Evolutionary conservation across 495 filamentous ascomycete genomes (phyloP), one percentile per base, ranked within the genome.

Genomic region (Penicillium riverlandense): DNA sequence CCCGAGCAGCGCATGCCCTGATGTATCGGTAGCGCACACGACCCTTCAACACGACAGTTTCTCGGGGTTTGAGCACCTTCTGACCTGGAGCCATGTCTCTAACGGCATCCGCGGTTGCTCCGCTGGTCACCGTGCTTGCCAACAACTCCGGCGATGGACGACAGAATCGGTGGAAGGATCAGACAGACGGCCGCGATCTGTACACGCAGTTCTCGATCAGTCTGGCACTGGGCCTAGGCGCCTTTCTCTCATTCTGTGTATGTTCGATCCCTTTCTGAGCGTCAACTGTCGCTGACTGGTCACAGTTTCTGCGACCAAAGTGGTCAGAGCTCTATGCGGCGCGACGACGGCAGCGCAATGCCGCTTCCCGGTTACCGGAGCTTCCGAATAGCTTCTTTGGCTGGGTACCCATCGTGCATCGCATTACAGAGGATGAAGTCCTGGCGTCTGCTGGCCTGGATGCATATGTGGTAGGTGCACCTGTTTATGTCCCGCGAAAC

Each of bases 261-360:
- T 40, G 75, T 60, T 13, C 28, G 6, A 7, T 8, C 29, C 16
- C 13, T 35, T 11, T 11, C 12, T 22, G 22, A 15, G 15, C 6
- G 22, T 22, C 2, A 22, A 22, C 22, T 22, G 22, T 22, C 22
- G 22, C 22, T 22, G 22, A 22, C 22, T 22, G 22, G 2, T 22
- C 32, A 27, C 57, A 81, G 83, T 63, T 88, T 37, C 73, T 99
- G 37, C 81, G 94, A 42, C 88, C 90, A 47, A 82, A 89, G 77
- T 99, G 94, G 94, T 83, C 85, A 38, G 78, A 81, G 27, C 78
- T 99, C 11, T 99, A 97, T 62, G 89, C 90, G 15, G 91, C 94
- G 11, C 80, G 94, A 43, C 89, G 85, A 60, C 75, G 81, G 53
- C 80, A 81, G 52, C 70, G 73, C 50, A 66, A 81, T 53, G 78